Percentiles rank a stretch among this genome's conserved stretches.
phyloP scores from a whole-genome alignment of 768 basidiomycete species.

The Collybia nuda region DNA sequence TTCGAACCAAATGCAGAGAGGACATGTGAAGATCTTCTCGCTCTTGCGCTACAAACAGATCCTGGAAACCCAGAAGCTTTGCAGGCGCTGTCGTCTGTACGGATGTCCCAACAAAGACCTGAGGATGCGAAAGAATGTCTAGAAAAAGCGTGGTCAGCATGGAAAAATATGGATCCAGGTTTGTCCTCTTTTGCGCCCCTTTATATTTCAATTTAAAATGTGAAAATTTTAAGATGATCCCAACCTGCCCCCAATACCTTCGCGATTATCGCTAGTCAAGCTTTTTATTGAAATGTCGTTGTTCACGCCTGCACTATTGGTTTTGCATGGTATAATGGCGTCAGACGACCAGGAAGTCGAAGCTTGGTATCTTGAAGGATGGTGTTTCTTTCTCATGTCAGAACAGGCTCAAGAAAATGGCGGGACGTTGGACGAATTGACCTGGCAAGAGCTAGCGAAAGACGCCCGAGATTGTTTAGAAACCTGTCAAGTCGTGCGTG shows the following conservation, averaged over 20 bases:
- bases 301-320: conserved; percentile 69
- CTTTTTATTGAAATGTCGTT: conserved; percentile 76
- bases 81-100: conserved; percentile 79
- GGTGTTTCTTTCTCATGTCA: conserved; percentile 86
- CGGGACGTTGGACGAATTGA: conserved; percentile 49
- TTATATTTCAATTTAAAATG: neutral
- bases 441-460: conserved; percentile 76
- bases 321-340: conserved; percentile 77
- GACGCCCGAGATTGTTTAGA: conserved; percentile 82
- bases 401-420: conserved; percentile 65
- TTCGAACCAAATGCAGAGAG: conserved; percentile 80
- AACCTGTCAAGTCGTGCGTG: conserved; percentile 75
- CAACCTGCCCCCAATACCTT: conserved; percentile 68
- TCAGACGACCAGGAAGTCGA: conserved; percentile 86
- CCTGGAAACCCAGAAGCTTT: conserved; percentile 78
- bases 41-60: conserved; percentile 70
- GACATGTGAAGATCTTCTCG: conserved; percentile 77
- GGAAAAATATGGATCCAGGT: conserved; percentile 69
- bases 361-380: conserved; percentile 93
- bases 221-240: conserved; percentile 52
- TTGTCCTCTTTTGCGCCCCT: neutral
- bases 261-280: conserved; percentile 73
- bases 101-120: conserved; percentile 82
- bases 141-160: conserved; percentile 63
- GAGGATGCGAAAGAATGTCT: conserved; percentile 78